phyloP scores from a whole-genome alignment of 371 early-diverging fungal genomes.

The Mortierella sp. region DNA sequence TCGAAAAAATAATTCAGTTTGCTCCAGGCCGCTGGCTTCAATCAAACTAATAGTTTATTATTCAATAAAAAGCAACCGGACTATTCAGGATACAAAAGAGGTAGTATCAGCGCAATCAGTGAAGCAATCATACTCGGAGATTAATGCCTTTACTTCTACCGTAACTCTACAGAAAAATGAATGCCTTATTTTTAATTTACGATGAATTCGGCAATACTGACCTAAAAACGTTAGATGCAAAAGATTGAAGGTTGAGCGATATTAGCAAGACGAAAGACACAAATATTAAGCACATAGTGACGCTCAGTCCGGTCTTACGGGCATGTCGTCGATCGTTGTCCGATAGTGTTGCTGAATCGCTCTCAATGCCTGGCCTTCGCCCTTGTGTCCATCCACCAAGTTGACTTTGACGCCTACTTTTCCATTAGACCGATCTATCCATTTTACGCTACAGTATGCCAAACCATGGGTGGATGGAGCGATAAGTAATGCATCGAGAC shows the following conservation, averaged over 20 bases:
- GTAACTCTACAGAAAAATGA: too few species aligned
- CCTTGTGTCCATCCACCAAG: slow-evolving; percentile 47
- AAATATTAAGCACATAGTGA: background rate
- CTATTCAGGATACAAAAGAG: too few species aligned
- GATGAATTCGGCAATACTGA: slow-evolving; percentile 43
- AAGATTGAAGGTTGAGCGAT: background rate
- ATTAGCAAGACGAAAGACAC: background rate
- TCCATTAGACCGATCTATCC: slow-evolving; percentile 51
- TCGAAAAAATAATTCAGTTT: too few species aligned
- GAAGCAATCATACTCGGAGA: too few species aligned
- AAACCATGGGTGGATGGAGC: background rate
- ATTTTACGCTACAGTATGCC: slow-evolving; percentile 35
- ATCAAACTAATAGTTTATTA: too few species aligned
- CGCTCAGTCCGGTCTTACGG: slow-evolving; percentile 20
- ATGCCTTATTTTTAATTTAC: too few species aligned
- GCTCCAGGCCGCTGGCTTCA: too few species aligned
- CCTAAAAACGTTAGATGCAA: background rate
- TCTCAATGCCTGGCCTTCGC: slow-evolving; percentile 36
- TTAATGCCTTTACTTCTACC: too few species aligned
- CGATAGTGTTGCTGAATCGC: slow-evolving; percentile 48
- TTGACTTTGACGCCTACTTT: slow-evolving; percentile 45
- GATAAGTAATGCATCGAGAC: background rate
- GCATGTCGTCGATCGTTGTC: slow-evolving; percentile 52
- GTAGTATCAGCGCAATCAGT: too few species aligned
- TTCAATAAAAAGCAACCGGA: too few species aligned